These are phyloP conservation scores for Lipomyces kockii DNA, from an alignment of 805 yeast genomes.

Conservation along the genomic window DNA sequence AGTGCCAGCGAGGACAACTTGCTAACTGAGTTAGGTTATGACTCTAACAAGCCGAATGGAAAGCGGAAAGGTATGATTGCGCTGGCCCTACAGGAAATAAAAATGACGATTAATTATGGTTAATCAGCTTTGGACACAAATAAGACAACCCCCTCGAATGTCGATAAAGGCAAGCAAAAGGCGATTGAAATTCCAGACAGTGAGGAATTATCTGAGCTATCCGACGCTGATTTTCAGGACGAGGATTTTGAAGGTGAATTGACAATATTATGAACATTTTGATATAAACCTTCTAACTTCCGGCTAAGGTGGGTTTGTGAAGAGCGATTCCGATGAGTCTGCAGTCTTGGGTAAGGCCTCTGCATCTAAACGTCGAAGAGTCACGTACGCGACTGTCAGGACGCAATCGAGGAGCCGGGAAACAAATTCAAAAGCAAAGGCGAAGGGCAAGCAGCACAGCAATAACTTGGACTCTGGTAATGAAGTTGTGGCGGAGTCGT, in stretches of 20 bases:
- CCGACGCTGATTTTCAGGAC: conserved; percentile 4
- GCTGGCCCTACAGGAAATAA: background rate
- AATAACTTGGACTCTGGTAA: background rate
- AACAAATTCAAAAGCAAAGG: background rate
- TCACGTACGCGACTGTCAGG: background rate
- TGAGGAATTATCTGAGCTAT: conserved; percentile 1
- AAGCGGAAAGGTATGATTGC: conserved; percentile 7
- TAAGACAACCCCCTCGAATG: background rate
- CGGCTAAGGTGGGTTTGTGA: conserved; percentile 16
- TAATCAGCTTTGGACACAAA: background rate
- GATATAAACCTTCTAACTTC: background rate
- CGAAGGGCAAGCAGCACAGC: background rate
- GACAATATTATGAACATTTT: background rate
- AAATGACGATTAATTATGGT: background rate
- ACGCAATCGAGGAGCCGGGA: background rate
- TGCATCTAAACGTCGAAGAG: conserved; percentile 2
- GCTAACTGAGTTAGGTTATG: background rate
- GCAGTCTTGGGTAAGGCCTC: conserved; percentile 6
- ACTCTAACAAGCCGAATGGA: background rate
- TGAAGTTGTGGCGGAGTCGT: background rate
- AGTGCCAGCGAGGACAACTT: background rate
- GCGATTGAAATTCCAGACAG: conserved; percentile 5
- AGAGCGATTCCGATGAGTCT: conserved; percentile 28
- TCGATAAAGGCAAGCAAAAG: conserved; percentile 3
- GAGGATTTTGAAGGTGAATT: conserved; percentile 8